These are phyloP conservation scores for Phytophthora melonis DNA, from an alignment of 352 stramenopile genomes.

Conservation along the genomic window DNA sequence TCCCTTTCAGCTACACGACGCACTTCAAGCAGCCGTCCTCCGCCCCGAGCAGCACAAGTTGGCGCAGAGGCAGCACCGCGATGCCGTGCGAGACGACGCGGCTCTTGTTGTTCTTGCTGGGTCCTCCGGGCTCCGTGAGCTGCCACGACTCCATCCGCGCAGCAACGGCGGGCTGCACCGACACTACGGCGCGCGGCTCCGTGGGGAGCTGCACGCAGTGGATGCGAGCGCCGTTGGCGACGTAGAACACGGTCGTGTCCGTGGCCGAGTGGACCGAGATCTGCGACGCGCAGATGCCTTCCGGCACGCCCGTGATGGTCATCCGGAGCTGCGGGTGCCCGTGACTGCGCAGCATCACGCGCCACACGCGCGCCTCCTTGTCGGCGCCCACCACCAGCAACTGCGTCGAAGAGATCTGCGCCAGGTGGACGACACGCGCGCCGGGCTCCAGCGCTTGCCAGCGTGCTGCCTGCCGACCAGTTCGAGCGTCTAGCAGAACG, in stretches of 20 bases:
- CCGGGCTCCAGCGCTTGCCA: conserved; percentile 69
- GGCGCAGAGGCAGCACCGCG: conserved; percentile 62
- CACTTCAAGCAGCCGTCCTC: conserved; percentile 76
- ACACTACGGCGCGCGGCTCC: conserved; percentile 39
- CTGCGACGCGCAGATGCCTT: conserved; percentile 56
- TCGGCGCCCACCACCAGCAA: conserved; percentile 71
- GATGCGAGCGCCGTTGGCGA: conserved; percentile 51
- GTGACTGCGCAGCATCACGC: conserved; percentile 46
- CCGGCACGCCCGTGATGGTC: conserved; percentile 64
- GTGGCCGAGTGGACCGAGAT: conserved; percentile 59
- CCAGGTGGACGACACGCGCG: conserved; percentile 55
- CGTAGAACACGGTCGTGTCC: conserved; percentile 58
- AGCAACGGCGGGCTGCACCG: conserved; percentile 11
- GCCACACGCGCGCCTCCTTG: conserved; percentile 76
- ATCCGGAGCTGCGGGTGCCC: conserved; percentile 49
- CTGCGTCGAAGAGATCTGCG: conserved; percentile 64
- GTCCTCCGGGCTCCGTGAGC: conserved; percentile 47
- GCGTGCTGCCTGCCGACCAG: conserved; percentile 48
- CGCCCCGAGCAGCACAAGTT: conserved; percentile 65
- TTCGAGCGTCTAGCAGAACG: conserved; percentile 64
- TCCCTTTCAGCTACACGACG: conserved; percentile 33
- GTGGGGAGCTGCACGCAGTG: conserved; percentile 49
- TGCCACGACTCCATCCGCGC: conserved; percentile 62
- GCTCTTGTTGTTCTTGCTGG: conserved; percentile 55
- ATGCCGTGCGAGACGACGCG: conserved; percentile 53